A percentile compares a stretch with the other conserved stretches of the same genome.
phyloP scores from a whole-genome alignment of 2,329 filamentous ascomycete genomes.

The Xylaria digitata region DNA sequence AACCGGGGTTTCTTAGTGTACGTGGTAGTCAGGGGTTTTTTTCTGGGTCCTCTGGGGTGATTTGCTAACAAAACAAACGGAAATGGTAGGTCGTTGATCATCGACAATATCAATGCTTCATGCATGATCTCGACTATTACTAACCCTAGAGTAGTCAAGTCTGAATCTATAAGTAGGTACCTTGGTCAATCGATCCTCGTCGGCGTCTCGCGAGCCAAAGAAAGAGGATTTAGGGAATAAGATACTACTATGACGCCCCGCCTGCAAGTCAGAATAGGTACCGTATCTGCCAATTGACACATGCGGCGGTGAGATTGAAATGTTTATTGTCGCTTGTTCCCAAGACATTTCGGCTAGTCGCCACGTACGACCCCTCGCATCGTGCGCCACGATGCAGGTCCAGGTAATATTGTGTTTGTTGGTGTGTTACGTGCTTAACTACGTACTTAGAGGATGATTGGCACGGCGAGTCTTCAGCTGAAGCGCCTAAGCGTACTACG shows the following conservation, averaged over 20 bases:
- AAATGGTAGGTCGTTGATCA: constrained; percentile 30
- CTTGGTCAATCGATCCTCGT: background rate
- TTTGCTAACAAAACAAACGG: constrained; percentile 5
- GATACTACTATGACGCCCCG: background rate
- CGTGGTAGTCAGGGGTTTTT: background rate
- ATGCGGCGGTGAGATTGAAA: background rate
- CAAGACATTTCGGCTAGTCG: constrained; percentile 1
- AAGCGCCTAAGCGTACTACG: background rate
- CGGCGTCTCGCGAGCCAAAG: constrained; percentile 31
- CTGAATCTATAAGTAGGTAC: too few relatives aligned
- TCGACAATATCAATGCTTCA: background rate
- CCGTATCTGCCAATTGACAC: constrained; percentile 4
- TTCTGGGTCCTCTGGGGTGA: constrained; percentile 6
- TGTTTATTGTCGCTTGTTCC: constrained; percentile 13
- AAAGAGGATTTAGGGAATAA: background rate
- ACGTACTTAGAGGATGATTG: background rate
- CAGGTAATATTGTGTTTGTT: background rate
- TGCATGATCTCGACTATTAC: background rate
- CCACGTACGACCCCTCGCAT: background rate
- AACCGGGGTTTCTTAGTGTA: constrained; percentile 6
- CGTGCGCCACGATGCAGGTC: background rate
- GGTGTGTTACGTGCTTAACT: background rate
- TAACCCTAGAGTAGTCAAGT: background rate
- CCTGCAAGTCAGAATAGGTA: background rate
- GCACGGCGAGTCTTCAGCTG: background rate